Base-by-base conservation (phyloP, 2,329 filamentous ascomycete species). In the Bipolaris bicolor region DNA sequence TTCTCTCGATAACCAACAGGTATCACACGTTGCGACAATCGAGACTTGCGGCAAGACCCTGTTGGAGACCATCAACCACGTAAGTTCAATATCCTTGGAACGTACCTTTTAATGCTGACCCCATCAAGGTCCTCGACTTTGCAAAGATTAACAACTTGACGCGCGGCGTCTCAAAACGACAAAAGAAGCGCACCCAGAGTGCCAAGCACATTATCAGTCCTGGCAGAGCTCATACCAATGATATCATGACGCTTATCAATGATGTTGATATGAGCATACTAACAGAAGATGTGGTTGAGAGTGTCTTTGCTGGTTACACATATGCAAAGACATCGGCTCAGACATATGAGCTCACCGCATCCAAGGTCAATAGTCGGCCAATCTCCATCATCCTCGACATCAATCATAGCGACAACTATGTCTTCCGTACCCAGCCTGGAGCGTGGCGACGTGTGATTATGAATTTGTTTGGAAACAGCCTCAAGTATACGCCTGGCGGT, bases 21-120 rank as follows among this genome's bases (percentile, higher is more conserved):
- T 86, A 3, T 70, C 61, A 20, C 73, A 76, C 52, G 55, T 76
- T 6, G 65, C 73, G 18, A 77, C 72, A 0, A 76, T 78, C 13
- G 73, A 76, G 24, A 74, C 71, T 1, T 79, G 77, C 43, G 76
- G 75, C 4, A 75, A 74, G 36, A 77, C 75, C 9, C 54, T 79
- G 3, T 58, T 78, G 18, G 76, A 79, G 48, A 79, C 76, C 1
- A 78, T 79, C 56, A 75, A 79, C 52, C 75, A 79, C 55, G 74
- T 74, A 58, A 60, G 67, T 60, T 18, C 10, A 4, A 24, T 0
- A 3, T 20, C 3, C 1, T 9, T 11, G 3, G 11, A 20, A 13
- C n/a, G 37, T 45, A 13, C 13, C 24, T 7, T 10, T 10, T 6
- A 18, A 10, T 10, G n/a, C 15, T 6, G 22, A 11, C n/a, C 26